phyloP scores from a whole-genome alignment of 345 rosid genomes.

The Eucalyptus microcorys region DNA sequence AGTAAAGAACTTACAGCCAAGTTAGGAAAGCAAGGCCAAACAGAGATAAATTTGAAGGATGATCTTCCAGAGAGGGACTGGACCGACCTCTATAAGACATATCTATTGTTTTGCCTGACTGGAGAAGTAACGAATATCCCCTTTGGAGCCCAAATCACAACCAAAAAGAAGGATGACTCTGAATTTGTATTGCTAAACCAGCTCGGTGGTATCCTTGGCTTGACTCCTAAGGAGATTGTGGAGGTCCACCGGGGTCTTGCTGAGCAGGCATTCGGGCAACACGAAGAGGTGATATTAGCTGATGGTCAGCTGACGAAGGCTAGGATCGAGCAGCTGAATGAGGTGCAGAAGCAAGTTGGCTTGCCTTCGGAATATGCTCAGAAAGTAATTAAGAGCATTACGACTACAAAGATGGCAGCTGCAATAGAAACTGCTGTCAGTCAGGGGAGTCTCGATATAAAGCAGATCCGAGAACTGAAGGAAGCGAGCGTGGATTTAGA shows the following conservation, averaged over 20 bases:
- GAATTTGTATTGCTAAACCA: conserved; percentile 66
- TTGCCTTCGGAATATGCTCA: conserved; percentile 73
- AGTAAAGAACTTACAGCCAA: conserved; percentile 42
- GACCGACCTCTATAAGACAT: conserved; percentile 69
- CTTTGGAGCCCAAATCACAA: conserved; percentile 70
- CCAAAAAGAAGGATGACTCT: conserved; percentile 63
- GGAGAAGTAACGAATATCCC: conserved; percentile 68
- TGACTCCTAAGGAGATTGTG: conserved; percentile 65
- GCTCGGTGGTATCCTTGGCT: conserved; percentile 85
- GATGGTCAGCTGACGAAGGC: conserved; percentile 92
- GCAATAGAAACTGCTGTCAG: conserved; percentile 80
- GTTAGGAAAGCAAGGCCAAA: conserved; percentile 69
- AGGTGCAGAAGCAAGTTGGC: conserved; percentile 79
- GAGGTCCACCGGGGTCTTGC: conserved; percentile 74
- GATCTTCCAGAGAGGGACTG: conserved; percentile 80
- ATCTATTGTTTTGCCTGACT: conserved; percentile 69
- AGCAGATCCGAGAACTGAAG: conserved; percentile 87
- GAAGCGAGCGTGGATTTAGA: conserved; percentile 74
- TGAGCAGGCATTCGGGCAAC: conserved; percentile 75
- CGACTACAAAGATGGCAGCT: conserved; percentile 78
- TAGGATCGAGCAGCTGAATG: conserved; percentile 68
- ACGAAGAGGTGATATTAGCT: conserved; percentile 93
- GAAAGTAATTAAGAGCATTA: conserved; percentile 73
- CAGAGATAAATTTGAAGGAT: conserved; percentile 86
- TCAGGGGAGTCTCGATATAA: conserved; percentile 69